Percentiles rank a stretch among this genome's conserved stretches.
Evolutionary conservation across 2,329 filamentous ascomycete species (phyloP).

Genomic region (Alternaria brassicicola): DNA sequence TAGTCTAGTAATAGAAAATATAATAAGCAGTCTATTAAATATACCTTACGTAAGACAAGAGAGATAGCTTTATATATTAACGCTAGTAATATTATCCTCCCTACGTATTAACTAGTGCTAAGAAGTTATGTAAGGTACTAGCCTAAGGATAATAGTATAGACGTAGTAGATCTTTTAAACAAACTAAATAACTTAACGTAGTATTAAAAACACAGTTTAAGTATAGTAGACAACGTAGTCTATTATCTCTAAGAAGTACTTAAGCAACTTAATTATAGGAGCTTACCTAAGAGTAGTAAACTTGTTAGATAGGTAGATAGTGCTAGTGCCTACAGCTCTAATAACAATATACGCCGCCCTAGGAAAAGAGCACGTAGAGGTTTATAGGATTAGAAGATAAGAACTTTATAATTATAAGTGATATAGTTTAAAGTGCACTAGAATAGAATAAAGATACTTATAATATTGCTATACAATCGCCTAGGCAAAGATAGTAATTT

Average conservation of each 20-base stretch:
- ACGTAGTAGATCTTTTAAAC: not conserved
- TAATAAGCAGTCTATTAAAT: not conserved
- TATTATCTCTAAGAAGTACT: not conserved
- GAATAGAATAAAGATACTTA: not conserved
- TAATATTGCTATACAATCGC: not conserved
- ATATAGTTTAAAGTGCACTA: not conserved
- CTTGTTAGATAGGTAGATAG: not conserved
- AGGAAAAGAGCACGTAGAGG: not conserved
- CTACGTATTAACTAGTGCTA: not conserved
- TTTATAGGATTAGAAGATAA: not conserved
- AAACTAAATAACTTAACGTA: conserved; percentile 1
- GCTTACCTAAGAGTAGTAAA: not conserved
- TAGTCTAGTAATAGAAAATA: not conserved
- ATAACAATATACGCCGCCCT: not conserved
- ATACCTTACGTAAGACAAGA: not conserved
- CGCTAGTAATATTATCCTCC: not conserved
- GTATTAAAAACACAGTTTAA: not conserved
- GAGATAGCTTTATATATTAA: not conserved
- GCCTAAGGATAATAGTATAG: not conserved
- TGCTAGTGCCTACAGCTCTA: not conserved
- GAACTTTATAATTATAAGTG: not conserved
- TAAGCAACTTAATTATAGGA: not conserved
- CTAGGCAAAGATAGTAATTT: too few relatives aligned
- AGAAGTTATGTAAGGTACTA: not conserved
- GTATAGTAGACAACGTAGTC: not conserved